Evolutionary conservation across 1,139 yeast genomes (phyloP), one percentile per base, ranked within the genome.

Genomic region (Blastobotrys proliferans): DNA sequence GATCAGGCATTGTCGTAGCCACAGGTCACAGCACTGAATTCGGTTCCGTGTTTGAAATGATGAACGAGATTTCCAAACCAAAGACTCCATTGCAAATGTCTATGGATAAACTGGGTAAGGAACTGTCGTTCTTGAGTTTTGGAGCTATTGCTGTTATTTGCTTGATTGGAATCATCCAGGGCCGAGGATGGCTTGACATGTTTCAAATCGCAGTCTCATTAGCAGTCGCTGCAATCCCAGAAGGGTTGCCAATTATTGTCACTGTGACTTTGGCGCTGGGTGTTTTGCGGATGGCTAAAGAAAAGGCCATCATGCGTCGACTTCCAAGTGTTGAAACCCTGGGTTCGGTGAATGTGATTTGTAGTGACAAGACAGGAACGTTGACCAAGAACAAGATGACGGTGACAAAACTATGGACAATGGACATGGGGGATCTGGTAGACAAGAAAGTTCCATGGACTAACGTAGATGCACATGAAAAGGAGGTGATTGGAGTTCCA

Each of bases 171-270:
- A 73, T 92, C 18, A 45, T 85, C 40, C 95, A 90, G 68, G 97
- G 97, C 40, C 82, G 94, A 50, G 75, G 85, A 8, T 87, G 96
- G 95, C 72, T 92, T 48, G 97, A 90, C 51, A 92, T 92, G 96
- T 90, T 92, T 66, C 96, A 92, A 61, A 88, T 92, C 48, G 86
- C 96, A 1, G 97, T 92, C 9, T 87, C 96, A 2, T 72, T 92
- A 51, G 97, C 97, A 0, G 97, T 92, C 11, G 98, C 98, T 38
- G 97, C 97, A 2, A 90, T 92, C 53, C 98, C 98, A 3, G 98
- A 92, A 66, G 97, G 97, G 45, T 74, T 92, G 52, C 97, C 97
- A 0, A 90, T 92, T 57, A 90, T 92, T 61, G 97, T 92, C 35
- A 90, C 97, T 3, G 97, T 92, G 4, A 92, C 97, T 0, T 71